phyloP scores from a whole-genome alignment of 768 basidiomycete genomes.

The Trametes sanguinea region DNA sequence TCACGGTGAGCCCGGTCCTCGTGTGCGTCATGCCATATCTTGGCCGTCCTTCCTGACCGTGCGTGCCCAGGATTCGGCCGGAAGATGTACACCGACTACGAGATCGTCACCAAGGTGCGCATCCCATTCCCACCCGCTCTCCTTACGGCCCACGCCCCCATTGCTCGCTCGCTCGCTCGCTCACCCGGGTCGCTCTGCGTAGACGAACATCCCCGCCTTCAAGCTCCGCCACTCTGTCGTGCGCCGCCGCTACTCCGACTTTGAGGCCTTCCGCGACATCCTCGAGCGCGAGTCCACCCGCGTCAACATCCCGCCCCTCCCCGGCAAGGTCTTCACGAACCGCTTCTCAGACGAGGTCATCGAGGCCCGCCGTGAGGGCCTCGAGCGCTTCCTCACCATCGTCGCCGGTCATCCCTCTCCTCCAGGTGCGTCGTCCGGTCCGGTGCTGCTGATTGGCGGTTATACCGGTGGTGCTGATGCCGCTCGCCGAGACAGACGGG shows the following conservation, averaged over 20 bases:
- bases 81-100: conserved; percentile 99
- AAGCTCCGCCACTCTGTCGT: conserved; percentile 77
- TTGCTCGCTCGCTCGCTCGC: neutral
- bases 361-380: conserved; percentile 85
- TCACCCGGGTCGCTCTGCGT: neutral
- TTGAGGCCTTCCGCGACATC: conserved; percentile 93
- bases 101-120: conserved; percentile 92
- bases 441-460: neutral
- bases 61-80: conserved; percentile 76
- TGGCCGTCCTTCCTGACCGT: neutral
- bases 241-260: conserved; percentile 66
- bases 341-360: conserved; percentile 98
- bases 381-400: conserved; percentile 93
- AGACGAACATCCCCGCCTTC: conserved; percentile 99
- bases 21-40: neutral
- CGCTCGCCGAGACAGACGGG: conserved; percentile 62
- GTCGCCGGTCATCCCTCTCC: conserved; percentile 95
- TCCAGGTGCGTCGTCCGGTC: conserved; percentile 66
- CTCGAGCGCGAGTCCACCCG: conserved; percentile 95
- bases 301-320: conserved; percentile 96
- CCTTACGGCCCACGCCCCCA: too few species aligned
- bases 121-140: neutral
- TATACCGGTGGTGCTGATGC: neutral
- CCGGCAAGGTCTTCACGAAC: conserved; percentile 98
- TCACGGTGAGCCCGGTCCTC: conserved; percentile 61